These are phyloP conservation scores for Neurospora sp. DNA, from an alignment of 495 filamentous ascomycete species.

Conservation along the genomic window DNA sequence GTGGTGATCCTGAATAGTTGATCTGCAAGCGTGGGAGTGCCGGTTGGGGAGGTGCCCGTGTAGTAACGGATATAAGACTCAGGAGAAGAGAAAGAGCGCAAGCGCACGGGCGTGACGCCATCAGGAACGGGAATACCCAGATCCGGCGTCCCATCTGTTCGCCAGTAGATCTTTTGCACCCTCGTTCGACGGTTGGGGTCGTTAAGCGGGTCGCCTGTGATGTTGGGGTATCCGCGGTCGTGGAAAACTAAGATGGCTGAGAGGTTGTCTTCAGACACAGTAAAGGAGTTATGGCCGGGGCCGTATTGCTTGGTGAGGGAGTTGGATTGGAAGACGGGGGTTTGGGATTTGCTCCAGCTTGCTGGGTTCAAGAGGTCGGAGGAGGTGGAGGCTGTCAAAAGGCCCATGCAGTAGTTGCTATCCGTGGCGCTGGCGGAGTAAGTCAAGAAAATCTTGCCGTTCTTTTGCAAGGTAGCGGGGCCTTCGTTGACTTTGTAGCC, in stretches of 20 bases:
- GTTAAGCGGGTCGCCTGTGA: slow-evolving; percentile 21
- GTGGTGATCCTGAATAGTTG: slow-evolving; percentile 11
- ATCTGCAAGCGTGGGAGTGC: slow-evolving; percentile 3
- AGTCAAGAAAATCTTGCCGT: slow-evolving; percentile 36
- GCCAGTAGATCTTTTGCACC: slow-evolving; percentile 36
- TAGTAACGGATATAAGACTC: slow-evolving; percentile 5
- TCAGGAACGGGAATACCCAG: slow-evolving; percentile 30
- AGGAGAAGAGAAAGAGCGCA: not conserved
- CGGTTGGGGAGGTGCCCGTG: not conserved
- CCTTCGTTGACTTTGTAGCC: slow-evolving; percentile 48
- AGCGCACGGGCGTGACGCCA: slow-evolving; percentile 11
- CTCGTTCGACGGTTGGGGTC: slow-evolving; percentile 42
- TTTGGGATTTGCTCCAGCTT: slow-evolving; percentile 34
- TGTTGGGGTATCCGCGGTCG: slow-evolving; percentile 31
- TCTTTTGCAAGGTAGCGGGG: slow-evolving; percentile 29
- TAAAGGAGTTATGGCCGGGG: slow-evolving; percentile 45
- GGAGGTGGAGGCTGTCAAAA: too few relatives aligned
- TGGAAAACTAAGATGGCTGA: slow-evolving; percentile 44
- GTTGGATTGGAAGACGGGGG: slow-evolving; percentile 21
- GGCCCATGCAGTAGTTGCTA: slow-evolving; percentile 41
- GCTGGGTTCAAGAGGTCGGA: too few relatives aligned
- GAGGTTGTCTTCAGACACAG: slow-evolving; percentile 36
- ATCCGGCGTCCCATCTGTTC: slow-evolving; percentile 36
- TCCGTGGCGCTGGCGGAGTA: slow-evolving; percentile 38
- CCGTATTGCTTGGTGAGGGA: slow-evolving; percentile 35